Evolutionary conservation across 2,329 filamentous ascomycete species (phyloP), one percentile per base, ranked within the genome.

Genomic region (Hawksworthiomyces lignivorus): DNA sequence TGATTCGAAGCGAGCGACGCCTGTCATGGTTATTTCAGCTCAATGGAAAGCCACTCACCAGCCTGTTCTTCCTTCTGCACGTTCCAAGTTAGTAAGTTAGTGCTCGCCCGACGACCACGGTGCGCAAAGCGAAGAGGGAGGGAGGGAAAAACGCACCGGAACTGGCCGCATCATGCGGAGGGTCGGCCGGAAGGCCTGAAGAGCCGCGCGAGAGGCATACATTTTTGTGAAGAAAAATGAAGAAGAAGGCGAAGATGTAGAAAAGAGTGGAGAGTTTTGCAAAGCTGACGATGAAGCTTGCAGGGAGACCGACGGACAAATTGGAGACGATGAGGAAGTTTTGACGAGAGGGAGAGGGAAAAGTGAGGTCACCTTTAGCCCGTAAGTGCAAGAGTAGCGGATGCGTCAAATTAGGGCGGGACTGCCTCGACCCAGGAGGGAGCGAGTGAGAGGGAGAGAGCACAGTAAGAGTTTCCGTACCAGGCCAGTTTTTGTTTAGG

Each of bases 111-210:
- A 8, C 24, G 24, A 26, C 8, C 24, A 26, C 24, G 24, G 3
- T 12, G 24, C 8, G 12, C 24, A 26, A 26, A 12, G 12, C 24
- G n/a, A n/a, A n/a, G n/a, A n/a, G 11, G 21, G 11, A 24, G 17
- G 8, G n/a, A 9, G 14, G 18, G 4, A 21, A 39, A 47, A 53
- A 71, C 81, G 70, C 71, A 90, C 87, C 56, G 85, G 85, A 59
- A 86, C 65, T 54, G 84, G 79, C 62, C 70, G 69, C 73, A 82
- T 75, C 75, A 81, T 73, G 67, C 76, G 75, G 63, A 67, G 66
- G 52, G 78, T 79, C 53, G 77, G 76, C 64, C 72, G 77, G 63
- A 80, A 75, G 75, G 83, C 81, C 59, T 75, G 72, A 59, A 87
- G 65, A 60, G 74, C 68, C 56, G 14, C 17, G 17, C 72, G 70